phyloP scores from a whole-genome alignment of 352 stramenopile genomes.

The Phytophthora ramorum region DNA sequence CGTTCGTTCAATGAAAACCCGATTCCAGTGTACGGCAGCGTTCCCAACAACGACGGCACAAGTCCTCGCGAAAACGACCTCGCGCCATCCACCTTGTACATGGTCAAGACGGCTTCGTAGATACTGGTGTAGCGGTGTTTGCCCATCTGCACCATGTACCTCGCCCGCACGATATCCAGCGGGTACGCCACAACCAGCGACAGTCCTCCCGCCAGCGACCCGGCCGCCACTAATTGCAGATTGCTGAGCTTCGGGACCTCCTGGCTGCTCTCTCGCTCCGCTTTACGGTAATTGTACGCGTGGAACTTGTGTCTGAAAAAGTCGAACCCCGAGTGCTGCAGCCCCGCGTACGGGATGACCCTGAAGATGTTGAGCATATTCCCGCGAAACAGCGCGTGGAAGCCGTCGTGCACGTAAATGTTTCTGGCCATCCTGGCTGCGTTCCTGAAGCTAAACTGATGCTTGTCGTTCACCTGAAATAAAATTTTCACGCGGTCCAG shows the following conservation, averaged over 20 bases:
- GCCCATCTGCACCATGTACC: conserved; percentile 89
- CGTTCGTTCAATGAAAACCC: conserved; percentile 86
- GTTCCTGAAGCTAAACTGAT: conserved; percentile 79
- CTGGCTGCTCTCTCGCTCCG: conserved; percentile 32
- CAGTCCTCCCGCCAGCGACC: conserved; percentile 73
- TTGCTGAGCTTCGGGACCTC: conserved; percentile 79
- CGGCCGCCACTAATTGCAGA: conserved; percentile 71
- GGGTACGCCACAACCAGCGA: conserved; percentile 83
- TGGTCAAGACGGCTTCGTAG: conserved; percentile 67
- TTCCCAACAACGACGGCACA: conserved; percentile 80
- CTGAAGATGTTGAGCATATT: conserved; percentile 85
- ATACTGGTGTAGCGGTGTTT: conserved; percentile 80
- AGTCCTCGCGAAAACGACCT: conserved; percentile 77
- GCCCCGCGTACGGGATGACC: conserved; percentile 78
- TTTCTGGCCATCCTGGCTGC: conserved; percentile 58
- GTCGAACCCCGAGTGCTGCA: conserved; percentile 88
- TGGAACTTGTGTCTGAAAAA: conserved; percentile 86
- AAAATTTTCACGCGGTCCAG: conserved; percentile 88
- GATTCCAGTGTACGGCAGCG: conserved; percentile 88
- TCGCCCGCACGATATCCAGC: conserved; percentile 81
- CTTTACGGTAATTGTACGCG: conserved; percentile 72
- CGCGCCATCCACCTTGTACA: conserved; percentile 79
- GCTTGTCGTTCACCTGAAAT: conserved; percentile 84
- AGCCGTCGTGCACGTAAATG: conserved; percentile 80
- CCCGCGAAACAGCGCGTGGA: conserved; percentile 70